Base-by-base conservation (phyloP, 140 eudicot genomes). In the Cichorium intybus region DNA sequence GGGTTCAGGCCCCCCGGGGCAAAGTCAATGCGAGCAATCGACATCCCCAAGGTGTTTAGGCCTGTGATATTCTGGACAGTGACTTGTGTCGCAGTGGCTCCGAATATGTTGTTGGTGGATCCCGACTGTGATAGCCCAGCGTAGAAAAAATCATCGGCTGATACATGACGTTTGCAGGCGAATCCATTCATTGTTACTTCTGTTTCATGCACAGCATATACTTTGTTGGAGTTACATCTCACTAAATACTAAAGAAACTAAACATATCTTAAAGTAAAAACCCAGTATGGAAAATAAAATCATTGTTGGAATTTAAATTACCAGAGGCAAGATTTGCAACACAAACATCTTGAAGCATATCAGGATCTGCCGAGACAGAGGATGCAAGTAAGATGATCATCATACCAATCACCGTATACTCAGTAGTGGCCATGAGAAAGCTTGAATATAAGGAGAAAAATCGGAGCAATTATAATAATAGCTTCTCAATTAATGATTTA, bases 1-100 rank as follows among this genome's bases (percentile, higher is more conserved):
- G 95, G 86, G 77, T 84, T 87, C 15, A 81, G 66, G 17, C 95
- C 95, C 3, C 91, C 91, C 0, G 95, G 91, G 59, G 88, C 91
- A 28, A 58, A 87, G 75, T 87, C 95, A 45, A 87, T 76, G 5
- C 95, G 83, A 5, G 85, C 47, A 56, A 87, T 51, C 60, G 95
- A 75, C 24, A 83, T 76, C 27, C 90, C 90, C 2, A 80, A 77
- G 14, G 95, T 83, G 83, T 87, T 87, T 37, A 87, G 76, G 52
- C 95, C 95, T 0, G 87, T 83, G 49, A 83, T 62, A 65, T 66
- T 59, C 50, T 48, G 60, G 60, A 83, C 95, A 29, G 69, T 69
- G 43, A 85, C 87, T 52, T 10, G 74, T 9, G 82, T 80, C 29
- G 80, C 85, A 4, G 43, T 4, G 12, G 87, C 55, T 2, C 89